Conservation (phyloP, 2,329 filamentous ascomycete genomes). For the Clonostachys chloroleuca region DNA sequence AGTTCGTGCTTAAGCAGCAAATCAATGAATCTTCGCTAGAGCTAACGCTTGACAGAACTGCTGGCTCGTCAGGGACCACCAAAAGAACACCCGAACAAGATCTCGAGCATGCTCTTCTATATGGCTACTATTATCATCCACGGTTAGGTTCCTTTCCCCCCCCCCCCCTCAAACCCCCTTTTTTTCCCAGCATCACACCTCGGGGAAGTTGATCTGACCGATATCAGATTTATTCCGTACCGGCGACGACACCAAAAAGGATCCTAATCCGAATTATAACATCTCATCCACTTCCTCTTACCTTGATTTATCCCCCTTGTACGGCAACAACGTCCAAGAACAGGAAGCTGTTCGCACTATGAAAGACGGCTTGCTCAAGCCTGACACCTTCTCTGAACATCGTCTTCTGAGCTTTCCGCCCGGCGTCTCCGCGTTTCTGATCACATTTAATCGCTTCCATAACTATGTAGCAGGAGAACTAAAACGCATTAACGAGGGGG, state of each 20-base stretch:
- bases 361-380: background rate
- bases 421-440: background rate
- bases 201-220: background rate
- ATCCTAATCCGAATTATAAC: background rate
- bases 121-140: slow-evolving; percentile 43
- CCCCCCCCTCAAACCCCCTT: background rate
- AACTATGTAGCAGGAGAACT: background rate
- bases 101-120: slow-evolving; percentile 38
- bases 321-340: background rate
- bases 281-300: background rate
- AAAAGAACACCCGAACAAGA: slow-evolving; percentile 15
- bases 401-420: slow-evolving; percentile 48
- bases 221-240: background rate
- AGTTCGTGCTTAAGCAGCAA: too few relatives aligned
- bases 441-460: background rate
- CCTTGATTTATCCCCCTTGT: slow-evolving; percentile 9
- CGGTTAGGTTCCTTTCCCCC: slow-evolving; percentile 8
- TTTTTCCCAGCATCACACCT: background rate
- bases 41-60: too few relatives aligned
- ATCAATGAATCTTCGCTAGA: too few relatives aligned
- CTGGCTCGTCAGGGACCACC: too few relatives aligned
- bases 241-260: background rate
- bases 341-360: background rate
- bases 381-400: slow-evolving; percentile 41
- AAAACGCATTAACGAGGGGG: background rate